Conservation (phyloP, 192 early-diverging fungal genomes). For the Coemansia sp. region DNA sequence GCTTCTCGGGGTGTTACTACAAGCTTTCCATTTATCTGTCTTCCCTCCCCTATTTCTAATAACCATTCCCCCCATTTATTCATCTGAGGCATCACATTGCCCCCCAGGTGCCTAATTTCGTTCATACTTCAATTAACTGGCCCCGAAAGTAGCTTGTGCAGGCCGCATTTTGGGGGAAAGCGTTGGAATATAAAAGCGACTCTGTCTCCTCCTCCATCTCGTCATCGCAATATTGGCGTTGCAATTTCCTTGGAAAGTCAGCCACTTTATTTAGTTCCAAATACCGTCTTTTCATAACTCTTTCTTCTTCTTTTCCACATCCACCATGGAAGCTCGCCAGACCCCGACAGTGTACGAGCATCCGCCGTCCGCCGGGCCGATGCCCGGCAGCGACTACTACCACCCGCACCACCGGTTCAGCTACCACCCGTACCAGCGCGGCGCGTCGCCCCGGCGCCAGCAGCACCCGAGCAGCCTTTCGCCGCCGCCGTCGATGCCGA, state of each 20-base stretch:
- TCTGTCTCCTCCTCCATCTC: not conserved
- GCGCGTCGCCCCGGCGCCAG: conserved; percentile 1
- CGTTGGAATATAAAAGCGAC: not conserved
- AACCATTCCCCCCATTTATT: not conserved
- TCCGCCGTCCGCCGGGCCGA: not conserved
- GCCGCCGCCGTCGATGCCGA: conserved; percentile 13
- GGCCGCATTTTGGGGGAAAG: not conserved
- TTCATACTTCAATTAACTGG: not conserved
- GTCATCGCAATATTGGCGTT: not conserved
- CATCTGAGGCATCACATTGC: not conserved
- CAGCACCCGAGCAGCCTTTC: conserved; percentile 5
- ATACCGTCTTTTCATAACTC: not conserved
- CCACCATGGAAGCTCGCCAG: conserved; percentile 16
- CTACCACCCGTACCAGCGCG: conserved; percentile 26
- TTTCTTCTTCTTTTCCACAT: not conserved
- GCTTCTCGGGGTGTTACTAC: not conserved
- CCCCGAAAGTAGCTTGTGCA: not conserved
- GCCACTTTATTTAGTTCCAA: not conserved
- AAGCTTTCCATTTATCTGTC: not conserved
- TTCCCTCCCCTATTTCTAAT: not conserved
- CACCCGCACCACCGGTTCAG: not conserved
- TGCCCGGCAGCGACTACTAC: conserved; percentile 5
- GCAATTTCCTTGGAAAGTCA: not conserved
- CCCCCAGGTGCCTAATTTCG: not conserved
- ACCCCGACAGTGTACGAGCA: conserved; percentile 43